Conservation (phyloP, 2,329 filamentous ascomycete genomes). For the Lecanicillium sp. region DNA sequence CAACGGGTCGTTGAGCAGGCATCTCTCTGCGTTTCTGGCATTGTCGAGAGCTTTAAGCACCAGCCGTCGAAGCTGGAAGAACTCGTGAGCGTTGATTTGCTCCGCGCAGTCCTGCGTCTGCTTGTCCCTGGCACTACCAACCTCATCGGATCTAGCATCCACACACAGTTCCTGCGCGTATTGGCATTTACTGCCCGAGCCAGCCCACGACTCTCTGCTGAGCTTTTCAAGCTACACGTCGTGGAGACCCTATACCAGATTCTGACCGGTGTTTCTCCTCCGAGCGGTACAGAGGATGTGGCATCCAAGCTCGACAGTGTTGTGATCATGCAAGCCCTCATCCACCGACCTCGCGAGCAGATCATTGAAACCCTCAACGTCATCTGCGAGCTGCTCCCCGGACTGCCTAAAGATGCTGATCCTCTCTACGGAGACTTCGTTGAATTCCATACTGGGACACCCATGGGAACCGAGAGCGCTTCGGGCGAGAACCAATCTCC, state of each 20-base stretch:
- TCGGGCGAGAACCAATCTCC: constrained; percentile 43
- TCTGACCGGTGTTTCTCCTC: constrained; percentile 88
- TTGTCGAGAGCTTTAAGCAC: constrained; percentile 95
- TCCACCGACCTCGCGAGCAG: constrained; percentile 91
- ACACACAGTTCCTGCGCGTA: constrained; percentile 92
- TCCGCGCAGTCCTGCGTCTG: constrained; percentile 78
- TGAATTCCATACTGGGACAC: constrained; percentile 37
- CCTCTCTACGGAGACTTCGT: constrained; percentile 38
- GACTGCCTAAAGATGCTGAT: constrained; percentile 53
- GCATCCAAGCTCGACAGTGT: constrained; percentile 90
- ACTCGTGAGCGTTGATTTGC: constrained; percentile 79
- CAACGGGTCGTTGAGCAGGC: constrained; percentile 96
- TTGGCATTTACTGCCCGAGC: constrained; percentile 84
- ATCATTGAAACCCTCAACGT: constrained; percentile 97
- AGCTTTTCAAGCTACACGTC: constrained; percentile 91
- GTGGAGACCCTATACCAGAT: constrained; percentile 98
- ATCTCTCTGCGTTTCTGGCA: constrained; percentile 88
- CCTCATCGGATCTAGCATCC: constrained; percentile 85
- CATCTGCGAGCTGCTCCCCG: constrained; percentile 87
- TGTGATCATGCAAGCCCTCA: constrained; percentile 96
- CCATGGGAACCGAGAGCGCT: constrained; percentile 34
- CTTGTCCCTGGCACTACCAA: constrained; percentile 93
- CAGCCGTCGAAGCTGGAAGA: constrained; percentile 85
- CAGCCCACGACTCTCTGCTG: constrained; percentile 79
- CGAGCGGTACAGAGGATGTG: constrained; percentile 68